Base-by-base conservation (phyloP, 2,329 filamentous ascomycete species). In the Alternaria ventricosa region DNA sequence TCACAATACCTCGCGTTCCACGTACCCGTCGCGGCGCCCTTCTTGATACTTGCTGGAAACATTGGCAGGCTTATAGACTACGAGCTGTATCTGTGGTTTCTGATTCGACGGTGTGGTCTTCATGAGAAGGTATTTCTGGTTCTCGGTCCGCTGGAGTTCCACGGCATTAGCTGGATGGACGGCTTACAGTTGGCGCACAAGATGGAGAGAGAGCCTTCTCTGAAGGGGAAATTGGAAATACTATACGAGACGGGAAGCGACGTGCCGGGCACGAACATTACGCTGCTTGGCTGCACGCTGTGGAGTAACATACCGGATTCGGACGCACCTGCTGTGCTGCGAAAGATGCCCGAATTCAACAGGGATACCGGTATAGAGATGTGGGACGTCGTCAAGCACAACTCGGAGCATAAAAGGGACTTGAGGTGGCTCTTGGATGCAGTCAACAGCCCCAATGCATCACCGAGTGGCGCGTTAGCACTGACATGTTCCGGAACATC, bases 211-310 rank as follows among this genome's bases (percentile, higher is more conserved):
- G 75, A 78, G n/a, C 65, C 68, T 1, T 60, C 55, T 2, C 69
- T 71, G 4, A 71, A 67, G 25, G 79, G 78, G 0, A 81, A 77
- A 33, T 56, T 87, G 11, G 73, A 82, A 5, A 67, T 88, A 5
- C 70, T 88, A 10, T 75, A 87, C 65, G 78, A 79, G 18, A 75
- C 74, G 18, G 69, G 81, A 7, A 83, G 79, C 65, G 82, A 84
- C 50, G 66, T 82, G 18, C 72, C 78, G 1, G 74, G 75, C 2
- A 82, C 83, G 1, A 71, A 71, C 23, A 56, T 88, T n/a, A 86
- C 83, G 3, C 75, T 89, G 3, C 74, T 89, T 2, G 87, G 87
- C 6, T 88, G 86, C 65, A 88, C 87, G 2, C 79, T 90, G 0
- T 88, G 87, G 84, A 88, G 86, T 2, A 66, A 75, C 0, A 81